Evolutionary conservation across 805 yeast species (phyloP), one percentile per base, ranked within the genome.

Genomic region (Scheffersomyces lignosus): DNA sequence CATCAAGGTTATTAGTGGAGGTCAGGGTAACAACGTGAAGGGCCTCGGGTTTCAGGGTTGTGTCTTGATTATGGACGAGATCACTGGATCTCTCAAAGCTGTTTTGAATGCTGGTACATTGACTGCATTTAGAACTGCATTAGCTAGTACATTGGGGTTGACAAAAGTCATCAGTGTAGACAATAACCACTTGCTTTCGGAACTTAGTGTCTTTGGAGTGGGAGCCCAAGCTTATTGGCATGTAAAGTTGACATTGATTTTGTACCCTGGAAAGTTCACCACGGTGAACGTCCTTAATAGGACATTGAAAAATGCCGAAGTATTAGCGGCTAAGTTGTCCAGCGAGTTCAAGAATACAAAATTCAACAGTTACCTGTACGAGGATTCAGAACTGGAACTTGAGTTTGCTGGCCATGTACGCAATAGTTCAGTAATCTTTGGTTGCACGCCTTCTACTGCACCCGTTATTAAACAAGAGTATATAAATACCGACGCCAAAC

Each of bases 201-300:
- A 52, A 23, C 23, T 66, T 28, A 46, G 63, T 18, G 77, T 73
- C 12, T 77, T 75, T 51, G 88, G 87, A 1, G 75, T 76, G 18
- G 88, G 87, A 0, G 66, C 70, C 24, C 87, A 81, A 54, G 81
- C 81, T 0, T 71, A 67, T 43, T 81, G 88, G 88, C 87, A 81
- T 51, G 60, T 70, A 24, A 66, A 63, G 47, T 59, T 72, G 38
- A 66, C 75, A 3, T 51, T 70, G 31, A 38, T 49, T 10, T 54
- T 72, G 27, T 80, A 66, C 52, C 67, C 65, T 8, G 53, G 38
- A 1, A 43, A 49, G 14, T 58, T 76, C 25, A 37, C 49, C 8
- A 58, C 54, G 12, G 75, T 81, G 27, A 65, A 75, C 27, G 55
- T 78, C 15, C 60, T 70, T 17, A 76, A 74, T 43, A 56, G 85